Evolutionary conservation across 2,329 filamentous ascomycete species (phyloP).

Genomic region (Rachicladosporium sp.): DNA sequence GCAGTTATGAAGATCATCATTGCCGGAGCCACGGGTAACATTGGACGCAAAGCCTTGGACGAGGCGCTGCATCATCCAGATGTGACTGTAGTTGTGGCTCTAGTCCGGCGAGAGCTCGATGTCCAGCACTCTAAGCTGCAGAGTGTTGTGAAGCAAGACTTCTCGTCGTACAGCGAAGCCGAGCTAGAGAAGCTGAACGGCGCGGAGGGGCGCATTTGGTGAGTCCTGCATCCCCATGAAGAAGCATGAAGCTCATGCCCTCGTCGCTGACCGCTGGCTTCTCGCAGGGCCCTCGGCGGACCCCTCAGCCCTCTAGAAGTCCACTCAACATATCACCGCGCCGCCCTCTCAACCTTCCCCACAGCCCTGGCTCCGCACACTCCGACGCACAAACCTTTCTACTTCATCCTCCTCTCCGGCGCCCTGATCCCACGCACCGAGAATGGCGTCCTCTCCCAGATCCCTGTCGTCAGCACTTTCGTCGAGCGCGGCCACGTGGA

Average conservation of each 20-base stretch:
- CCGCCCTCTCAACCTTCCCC: constrained; percentile 21
- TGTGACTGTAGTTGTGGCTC: constrained; percentile 40
- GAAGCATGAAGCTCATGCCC: no score
- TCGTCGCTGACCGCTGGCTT: no score
- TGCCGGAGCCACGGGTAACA: constrained; percentile 43
- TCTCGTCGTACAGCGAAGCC: constrained; percentile 35
- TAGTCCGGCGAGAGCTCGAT: constrained; percentile 37
- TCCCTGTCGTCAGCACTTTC: constrained; percentile 1
- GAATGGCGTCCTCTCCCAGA: constrained; percentile 12
- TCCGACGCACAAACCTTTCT: constrained; percentile 20
- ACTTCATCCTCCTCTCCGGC: constrained; percentile 28
- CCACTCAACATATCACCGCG: constrained; percentile 23
- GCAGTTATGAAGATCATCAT: constrained; percentile 45
- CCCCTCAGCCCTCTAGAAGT: constrained; percentile 17
- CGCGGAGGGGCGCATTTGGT: constrained; percentile 30
- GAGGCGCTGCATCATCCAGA: constrained; percentile 34
- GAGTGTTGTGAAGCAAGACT: constrained; percentile 41
- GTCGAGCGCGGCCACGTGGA: constrained; percentile 14
- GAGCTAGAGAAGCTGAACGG: constrained; percentile 26
- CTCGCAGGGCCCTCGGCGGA: constrained; percentile 16
- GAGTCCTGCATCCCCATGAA: no score
- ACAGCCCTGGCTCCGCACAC: constrained; percentile 10
- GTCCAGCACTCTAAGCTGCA: constrained; percentile 38
- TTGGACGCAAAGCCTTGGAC: constrained; percentile 39
- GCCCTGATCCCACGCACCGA: constrained; percentile 21